These are phyloP conservation scores for Apodospora peruviana DNA, from an alignment of 495 filamentous ascomycete species.

Conservation along the genomic window DNA sequence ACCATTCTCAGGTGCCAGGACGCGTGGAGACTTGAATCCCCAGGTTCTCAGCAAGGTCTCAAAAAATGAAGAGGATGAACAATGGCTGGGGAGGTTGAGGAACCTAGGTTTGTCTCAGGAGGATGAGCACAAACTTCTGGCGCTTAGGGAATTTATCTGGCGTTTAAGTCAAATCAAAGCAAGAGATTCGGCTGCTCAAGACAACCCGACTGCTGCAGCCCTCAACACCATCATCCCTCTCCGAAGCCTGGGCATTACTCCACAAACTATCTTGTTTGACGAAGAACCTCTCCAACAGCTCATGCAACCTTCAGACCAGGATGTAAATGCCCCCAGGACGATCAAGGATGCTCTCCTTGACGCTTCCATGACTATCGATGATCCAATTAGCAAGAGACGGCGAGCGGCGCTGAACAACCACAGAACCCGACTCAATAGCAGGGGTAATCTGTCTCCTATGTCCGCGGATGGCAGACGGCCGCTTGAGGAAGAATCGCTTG, in stretches of 20 bases:
- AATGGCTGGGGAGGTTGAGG: slow-evolving; percentile 80
- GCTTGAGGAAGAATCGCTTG: slow-evolving; percentile 15
- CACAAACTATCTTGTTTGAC: slow-evolving; percentile 90
- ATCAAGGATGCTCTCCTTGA: slow-evolving; percentile 89
- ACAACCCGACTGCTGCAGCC: slow-evolving; percentile 18
- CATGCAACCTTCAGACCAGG: slow-evolving; percentile 11
- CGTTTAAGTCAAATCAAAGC: slow-evolving; percentile 66
- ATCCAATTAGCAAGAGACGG: slow-evolving; percentile 52
- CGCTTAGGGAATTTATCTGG: slow-evolving; percentile 88
- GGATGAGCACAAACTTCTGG: slow-evolving; percentile 87
- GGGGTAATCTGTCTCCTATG: slow-evolving; percentile 33
- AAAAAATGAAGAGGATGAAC: slow-evolving; percentile 92
- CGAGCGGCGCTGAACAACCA: slow-evolving; percentile 49
- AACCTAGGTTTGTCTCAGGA: slow-evolving; percentile 77
- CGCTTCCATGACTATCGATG: slow-evolving; percentile 84
- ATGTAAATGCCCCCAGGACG: slow-evolving; percentile 55
- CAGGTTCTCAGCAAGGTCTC: slow-evolving; percentile 39
- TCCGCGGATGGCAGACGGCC: slow-evolving; percentile 24
- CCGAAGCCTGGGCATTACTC: slow-evolving; percentile 63
- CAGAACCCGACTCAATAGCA: slow-evolving; percentile 40
- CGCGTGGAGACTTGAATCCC: slow-evolving; percentile 23
- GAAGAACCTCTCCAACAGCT: slow-evolving; percentile 42
- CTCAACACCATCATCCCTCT: slow-evolving; percentile 67
- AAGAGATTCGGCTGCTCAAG: slow-evolving; percentile 40
- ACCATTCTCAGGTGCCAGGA: slow-evolving; percentile 24